Conservation (phyloP, 2,329 filamentous ascomycete species). For the Talaromyces funiculosus region DNA sequence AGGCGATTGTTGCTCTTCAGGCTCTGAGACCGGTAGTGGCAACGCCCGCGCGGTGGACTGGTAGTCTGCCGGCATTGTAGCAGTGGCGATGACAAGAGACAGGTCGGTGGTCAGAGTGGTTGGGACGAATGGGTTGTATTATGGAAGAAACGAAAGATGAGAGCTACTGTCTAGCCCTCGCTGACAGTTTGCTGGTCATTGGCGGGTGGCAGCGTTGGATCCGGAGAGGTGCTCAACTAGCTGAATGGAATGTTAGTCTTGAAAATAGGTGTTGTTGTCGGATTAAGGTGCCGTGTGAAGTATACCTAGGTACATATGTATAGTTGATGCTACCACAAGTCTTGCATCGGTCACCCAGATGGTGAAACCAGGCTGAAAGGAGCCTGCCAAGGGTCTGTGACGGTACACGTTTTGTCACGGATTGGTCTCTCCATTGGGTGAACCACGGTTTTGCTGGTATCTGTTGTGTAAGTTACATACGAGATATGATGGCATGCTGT, state of each 20-base stretch:
- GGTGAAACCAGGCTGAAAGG: neutral
- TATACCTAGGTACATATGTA: neutral
- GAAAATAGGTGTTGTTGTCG: neutral
- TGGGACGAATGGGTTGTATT: neutral
- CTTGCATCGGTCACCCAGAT: no score
- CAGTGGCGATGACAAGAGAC: neutral
- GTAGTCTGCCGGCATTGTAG: slow-evolving; percentile 45
- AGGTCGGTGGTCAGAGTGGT: neutral
- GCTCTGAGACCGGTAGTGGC: slow-evolving; percentile 43
- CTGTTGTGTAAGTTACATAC: slow-evolving; percentile 1
- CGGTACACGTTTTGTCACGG: slow-evolving; percentile 10
- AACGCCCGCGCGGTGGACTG: slow-evolving; percentile 49
- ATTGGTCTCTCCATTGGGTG: neutral
- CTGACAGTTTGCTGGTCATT: slow-evolving; percentile 9
- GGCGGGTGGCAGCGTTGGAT: neutral
- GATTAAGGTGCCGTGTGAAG: no score
- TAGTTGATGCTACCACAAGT: neutral
- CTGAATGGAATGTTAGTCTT: neutral
- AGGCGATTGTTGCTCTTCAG: slow-evolving; percentile 43
- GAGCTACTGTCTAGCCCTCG: slow-evolving; percentile 13
- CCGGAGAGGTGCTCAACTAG: neutral
- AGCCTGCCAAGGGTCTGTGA: neutral
- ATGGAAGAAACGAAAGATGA: neutral
- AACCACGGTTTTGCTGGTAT: neutral
- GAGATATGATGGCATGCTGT: neutral